These are phyloP conservation scores for Leccinum uliginosum DNA, from an alignment of 768 basidiomycete species.

Conservation along the genomic window DNA sequence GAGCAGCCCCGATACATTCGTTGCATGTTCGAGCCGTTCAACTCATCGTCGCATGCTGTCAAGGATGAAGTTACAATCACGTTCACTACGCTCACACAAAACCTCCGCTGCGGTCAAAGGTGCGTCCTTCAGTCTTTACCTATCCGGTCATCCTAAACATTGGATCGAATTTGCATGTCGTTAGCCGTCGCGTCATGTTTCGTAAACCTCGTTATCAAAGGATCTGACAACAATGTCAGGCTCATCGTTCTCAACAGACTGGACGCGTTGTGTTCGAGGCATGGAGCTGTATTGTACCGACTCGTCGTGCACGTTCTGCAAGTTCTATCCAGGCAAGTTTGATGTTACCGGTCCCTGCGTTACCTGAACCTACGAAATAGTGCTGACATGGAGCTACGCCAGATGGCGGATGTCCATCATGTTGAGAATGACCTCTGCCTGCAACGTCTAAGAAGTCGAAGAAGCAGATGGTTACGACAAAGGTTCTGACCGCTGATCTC, in stretches of 20 bases:
- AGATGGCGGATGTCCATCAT: slow-evolving; percentile 88
- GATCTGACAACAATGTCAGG: slow-evolving; percentile 99
- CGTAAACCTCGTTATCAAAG: slow-evolving; percentile 86
- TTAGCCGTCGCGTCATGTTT: slow-evolving; percentile 85
- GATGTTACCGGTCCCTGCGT: neutral
- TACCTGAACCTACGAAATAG: slow-evolving; percentile 33
- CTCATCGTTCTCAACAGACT: slow-evolving; percentile 93
- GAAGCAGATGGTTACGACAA: slow-evolving; percentile 95
- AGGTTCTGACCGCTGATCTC: slow-evolving; percentile 36
- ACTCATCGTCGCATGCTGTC: slow-evolving; percentile 85
- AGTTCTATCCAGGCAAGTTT: slow-evolving; percentile 68
- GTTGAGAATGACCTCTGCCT: slow-evolving; percentile 85
- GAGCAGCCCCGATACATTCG: slow-evolving; percentile 84
- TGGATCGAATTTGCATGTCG: slow-evolving; percentile 1
- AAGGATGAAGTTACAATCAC: slow-evolving; percentile 98
- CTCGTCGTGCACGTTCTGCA: slow-evolving; percentile 96
- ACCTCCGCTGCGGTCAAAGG: slow-evolving; percentile 93
- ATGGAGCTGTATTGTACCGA: slow-evolving; percentile 84
- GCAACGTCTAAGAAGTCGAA: slow-evolving; percentile 99
- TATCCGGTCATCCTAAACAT: neutral
- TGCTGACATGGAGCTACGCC: slow-evolving; percentile 93
- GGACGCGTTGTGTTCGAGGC: slow-evolving; percentile 73
- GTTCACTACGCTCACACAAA: slow-evolving; percentile 89
- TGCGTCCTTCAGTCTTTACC: slow-evolving; percentile 21
- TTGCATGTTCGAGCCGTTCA: slow-evolving; percentile 90